Base-by-base conservation (phyloP, 208 protist species). In the Leishmania braziliensis region DNA sequence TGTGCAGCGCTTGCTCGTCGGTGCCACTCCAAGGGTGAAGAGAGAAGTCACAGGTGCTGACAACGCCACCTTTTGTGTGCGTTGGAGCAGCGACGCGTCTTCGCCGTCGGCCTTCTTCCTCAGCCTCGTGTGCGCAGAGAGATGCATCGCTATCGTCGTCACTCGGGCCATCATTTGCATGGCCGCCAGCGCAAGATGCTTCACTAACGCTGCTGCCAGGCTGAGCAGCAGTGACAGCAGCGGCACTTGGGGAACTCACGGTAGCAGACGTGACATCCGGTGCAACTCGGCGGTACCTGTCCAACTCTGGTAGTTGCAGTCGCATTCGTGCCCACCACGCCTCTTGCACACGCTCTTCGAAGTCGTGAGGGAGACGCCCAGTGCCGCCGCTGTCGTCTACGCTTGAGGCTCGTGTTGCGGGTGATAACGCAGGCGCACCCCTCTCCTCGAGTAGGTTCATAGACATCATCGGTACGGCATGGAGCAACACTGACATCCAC, bases 41-140 rank as follows among this genome's bases (percentile, higher is more conserved):
- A 72, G 46, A 18, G 9, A 8, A 72, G 36, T 8, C 14, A 3
- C 16, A 1, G 43, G 23, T 33, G 6, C 23, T 20, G 20, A 5
- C 9, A 53, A 20, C 1, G 6, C 20, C 43, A 4, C 23, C 39
- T 33, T 20, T 43, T 0, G 43, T 20, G 43, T 72, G 29, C 8
- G 68, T 33, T 8, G 43, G 6, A 9, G 33, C 43, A 10, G 50
- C 56, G 68, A 51, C 66, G 16, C 58, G n/a, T 33, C 16, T n/a
- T 23, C 58, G 58, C 0, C 84, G 82, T 20, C 79, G 84, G 18
- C 50, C 76, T 36, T 60, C 62, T 20, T 88, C 87, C 77, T 90
- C 89, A 10, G 83, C 83, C 69, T 83, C 85, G 72, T 92, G 86
- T 36, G 86, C 89, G 69, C 60, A 69, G 26, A 90, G 83, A 10